These are phyloP conservation scores for Cyclocybe aegerita DNA, from an alignment of 768 basidiomycete genomes.

Conservation along the genomic window DNA sequence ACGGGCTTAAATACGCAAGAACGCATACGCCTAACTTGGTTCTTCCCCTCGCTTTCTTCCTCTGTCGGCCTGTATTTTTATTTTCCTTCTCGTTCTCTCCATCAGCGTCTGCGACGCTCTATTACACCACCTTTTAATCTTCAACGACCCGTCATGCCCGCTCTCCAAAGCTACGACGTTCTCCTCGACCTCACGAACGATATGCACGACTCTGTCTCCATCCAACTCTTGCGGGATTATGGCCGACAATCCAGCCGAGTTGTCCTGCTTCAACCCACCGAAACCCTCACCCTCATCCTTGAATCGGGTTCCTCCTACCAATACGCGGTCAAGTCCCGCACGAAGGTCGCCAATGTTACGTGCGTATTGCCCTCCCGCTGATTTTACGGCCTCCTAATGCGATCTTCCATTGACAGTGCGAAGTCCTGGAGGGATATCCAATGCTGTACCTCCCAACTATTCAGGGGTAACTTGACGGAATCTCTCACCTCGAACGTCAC, in stretches of 20 bases:
- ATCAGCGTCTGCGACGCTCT: slow-evolving; percentile 36
- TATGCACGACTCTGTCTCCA: slow-evolving; percentile 59
- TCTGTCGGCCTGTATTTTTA: slow-evolving; percentile 9
- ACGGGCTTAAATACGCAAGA: slow-evolving; percentile 7
- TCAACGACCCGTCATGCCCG: slow-evolving; percentile 47
- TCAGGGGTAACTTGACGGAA: slow-evolving; percentile 35
- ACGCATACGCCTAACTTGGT: background rate
- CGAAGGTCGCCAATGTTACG: slow-evolving; percentile 71
- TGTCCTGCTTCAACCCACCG: slow-evolving; percentile 59
- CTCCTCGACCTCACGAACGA: slow-evolving; percentile 71
- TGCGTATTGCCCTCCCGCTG: slow-evolving; percentile 30
- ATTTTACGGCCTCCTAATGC: background rate
- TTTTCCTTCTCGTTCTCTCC: slow-evolving; percentile 13
- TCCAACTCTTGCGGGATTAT: slow-evolving; percentile 67
- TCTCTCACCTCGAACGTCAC: slow-evolving; percentile 30
- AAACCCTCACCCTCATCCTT: slow-evolving; percentile 64
- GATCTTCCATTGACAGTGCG: slow-evolving; percentile 38
- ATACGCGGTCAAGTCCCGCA: slow-evolving; percentile 65
- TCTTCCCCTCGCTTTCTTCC: slow-evolving; percentile 3
- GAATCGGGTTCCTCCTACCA: slow-evolving; percentile 69
- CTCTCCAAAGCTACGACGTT: slow-evolving; percentile 61
- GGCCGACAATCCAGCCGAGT: slow-evolving; percentile 52
- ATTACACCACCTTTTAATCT: slow-evolving; percentile 5
- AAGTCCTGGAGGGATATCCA: slow-evolving; percentile 65
- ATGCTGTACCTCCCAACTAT: slow-evolving; percentile 62